Conservation (phyloP, 306 rosid genomes). For the Alnus rubra region DNA sequence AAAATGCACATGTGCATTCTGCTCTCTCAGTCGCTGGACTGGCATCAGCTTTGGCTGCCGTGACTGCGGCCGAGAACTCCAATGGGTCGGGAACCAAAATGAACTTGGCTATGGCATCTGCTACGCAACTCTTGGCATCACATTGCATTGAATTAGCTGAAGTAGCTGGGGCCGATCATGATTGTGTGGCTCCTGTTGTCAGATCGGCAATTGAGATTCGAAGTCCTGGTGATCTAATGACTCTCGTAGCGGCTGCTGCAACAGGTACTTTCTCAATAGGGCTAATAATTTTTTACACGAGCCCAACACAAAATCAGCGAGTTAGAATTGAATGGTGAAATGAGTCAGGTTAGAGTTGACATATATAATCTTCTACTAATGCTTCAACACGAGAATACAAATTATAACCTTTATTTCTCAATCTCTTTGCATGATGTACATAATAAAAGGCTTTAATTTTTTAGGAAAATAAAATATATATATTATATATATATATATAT, state of each 20-base stretch:
- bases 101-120: slow-evolving; percentile 69
- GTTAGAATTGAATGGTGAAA: too few species aligned
- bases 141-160: slow-evolving; percentile 92
- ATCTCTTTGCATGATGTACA: too few species aligned
- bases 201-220: slow-evolving; percentile 75
- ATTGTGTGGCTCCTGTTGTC: slow-evolving; percentile 58
- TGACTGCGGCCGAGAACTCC: slow-evolving; percentile 58
- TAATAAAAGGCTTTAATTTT: too few species aligned
- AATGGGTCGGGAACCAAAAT: slow-evolving; percentile 53
- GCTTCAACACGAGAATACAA: too few species aligned
- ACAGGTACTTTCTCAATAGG: slow-evolving; percentile 80
- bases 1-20: slow-evolving; percentile 76
- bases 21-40: slow-evolving; percentile 80
- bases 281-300: too few species aligned
- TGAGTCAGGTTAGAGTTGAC: too few species aligned
- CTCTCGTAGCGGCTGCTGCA: slow-evolving; percentile 94
- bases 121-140: slow-evolving; percentile 86
- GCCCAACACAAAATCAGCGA: too few species aligned
- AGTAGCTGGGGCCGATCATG: slow-evolving; percentile 74
- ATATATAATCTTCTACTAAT: too few species aligned
- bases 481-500: too few species aligned
- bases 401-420: too few species aligned
- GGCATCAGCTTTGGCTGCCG: slow-evolving; percentile 88
- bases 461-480: too few species aligned
- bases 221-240: slow-evolving; percentile 85